Evolutionary conservation across 2,329 filamentous ascomycete genomes (phyloP), one percentile per base, ranked within the genome.

Genomic region (Aspergillus alliaceus): DNA sequence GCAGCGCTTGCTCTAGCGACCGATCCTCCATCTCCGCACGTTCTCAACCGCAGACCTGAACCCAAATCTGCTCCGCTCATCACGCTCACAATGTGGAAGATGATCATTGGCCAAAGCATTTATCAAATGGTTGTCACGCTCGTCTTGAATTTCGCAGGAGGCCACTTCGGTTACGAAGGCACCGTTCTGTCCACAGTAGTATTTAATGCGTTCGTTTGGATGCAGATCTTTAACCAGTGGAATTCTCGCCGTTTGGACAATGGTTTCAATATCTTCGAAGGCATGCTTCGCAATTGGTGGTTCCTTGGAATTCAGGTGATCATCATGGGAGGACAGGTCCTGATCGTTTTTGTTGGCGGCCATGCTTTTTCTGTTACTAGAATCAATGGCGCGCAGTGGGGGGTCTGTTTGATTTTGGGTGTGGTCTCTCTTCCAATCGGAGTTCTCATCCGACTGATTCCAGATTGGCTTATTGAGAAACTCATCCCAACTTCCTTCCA

Each of bases 311-410:
- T 90, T 37, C 83, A 89, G 66, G 68, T 80, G 24, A 80, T 89
- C 65, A 91, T 90, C 66, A 77, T 90, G 42, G 86, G 81, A 12
- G 88, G 88, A 8, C 89, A 91, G 67, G 80, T 88, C n/a, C 71
- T 89, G 71, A 91, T 91, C 66, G 80, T 91, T 57, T 88, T 89
- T 64, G 81, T 89, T 57, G 89, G 88, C 61, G 87, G 88, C 6
- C 75, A 80, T 27, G 88, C 87, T 0, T 90, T 91, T 68, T 83
- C 85, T 11, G 86, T 88, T 1, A 75, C 74, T 7, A 80, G 79
- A 1, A 78, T 90, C 54, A 82, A 82, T n/a, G 86, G 84, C 22
- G 73, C 80, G 6, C 85, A 90, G 60, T 91, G 89, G 89, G 88
- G 79, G 6, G 86, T 87, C 74, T 89, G 86, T 31, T 78, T 91